Conservation (phyloP, 2,329 filamentous ascomycete species). For the Colletotrichum filicis region DNA sequence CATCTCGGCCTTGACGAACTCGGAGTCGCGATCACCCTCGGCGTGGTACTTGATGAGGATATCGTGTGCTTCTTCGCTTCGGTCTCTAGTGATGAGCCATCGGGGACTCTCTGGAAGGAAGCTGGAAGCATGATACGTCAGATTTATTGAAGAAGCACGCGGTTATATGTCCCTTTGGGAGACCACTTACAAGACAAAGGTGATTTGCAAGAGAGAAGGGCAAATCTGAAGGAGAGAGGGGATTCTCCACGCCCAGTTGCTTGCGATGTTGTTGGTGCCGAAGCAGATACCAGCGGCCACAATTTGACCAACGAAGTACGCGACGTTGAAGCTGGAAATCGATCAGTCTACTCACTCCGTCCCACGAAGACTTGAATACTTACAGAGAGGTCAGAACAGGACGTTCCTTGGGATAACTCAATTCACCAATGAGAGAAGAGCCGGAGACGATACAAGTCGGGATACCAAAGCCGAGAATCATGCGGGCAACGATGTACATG, state of each 20-base stretch:
- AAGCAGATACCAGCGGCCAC: constrained; percentile 61
- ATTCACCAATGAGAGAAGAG: constrained; percentile 68
- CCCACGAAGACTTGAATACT: not conserved
- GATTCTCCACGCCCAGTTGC: constrained; percentile 55
- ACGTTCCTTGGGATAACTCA: constrained; percentile 70
- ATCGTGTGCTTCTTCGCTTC: constrained; percentile 44
- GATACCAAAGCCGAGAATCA: constrained; percentile 70
- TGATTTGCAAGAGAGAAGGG: constrained; percentile 54
- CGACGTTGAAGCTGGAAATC: constrained; percentile 60
- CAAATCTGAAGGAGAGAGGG: constrained; percentile 58
- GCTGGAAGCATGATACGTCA: constrained; percentile 45
- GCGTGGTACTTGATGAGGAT: constrained; percentile 58
- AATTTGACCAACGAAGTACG: constrained; percentile 64
- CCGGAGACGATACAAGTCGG: constrained; percentile 69
- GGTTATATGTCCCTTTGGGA: constrained; percentile 55
- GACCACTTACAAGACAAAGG: constrained; percentile 55
- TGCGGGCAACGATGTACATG: constrained; percentile 70
- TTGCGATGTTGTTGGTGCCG: constrained; percentile 53
- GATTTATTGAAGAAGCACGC: constrained; percentile 55
- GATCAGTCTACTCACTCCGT: not conserved
- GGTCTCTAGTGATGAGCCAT: constrained; percentile 46
- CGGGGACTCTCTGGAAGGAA: constrained; percentile 47
- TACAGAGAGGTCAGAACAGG: constrained; percentile 65
- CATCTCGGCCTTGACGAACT: constrained; percentile 68
- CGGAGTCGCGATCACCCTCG: constrained; percentile 60